Base-by-base conservation (phyloP, 805 yeast genomes). In the Kuraishia floccosa region DNA sequence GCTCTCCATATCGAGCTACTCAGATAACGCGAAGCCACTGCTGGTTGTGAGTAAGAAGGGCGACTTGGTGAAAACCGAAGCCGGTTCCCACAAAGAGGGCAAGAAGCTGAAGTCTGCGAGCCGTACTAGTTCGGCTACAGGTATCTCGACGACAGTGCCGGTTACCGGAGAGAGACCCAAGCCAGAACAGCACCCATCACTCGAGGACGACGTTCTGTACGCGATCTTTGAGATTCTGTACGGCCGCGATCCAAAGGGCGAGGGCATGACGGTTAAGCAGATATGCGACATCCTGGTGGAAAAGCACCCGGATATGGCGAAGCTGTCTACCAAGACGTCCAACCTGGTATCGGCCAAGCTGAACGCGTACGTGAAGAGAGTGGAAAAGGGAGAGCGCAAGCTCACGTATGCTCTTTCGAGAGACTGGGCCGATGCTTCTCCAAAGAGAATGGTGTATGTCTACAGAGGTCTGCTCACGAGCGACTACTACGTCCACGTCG, bases 341-440 rank as follows among this genome's bases (percentile, higher is more conserved):
- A 82, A 82, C 48, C 54, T 82, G 41, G 87, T 82, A 2, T 71
- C 82, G 41, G 94, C 94, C 13, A 82, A 82, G 49, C 59, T 82
- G 42, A 82, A 82, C 49, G 91, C 91, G 13, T 82, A 82, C 47
- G 91, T 82, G 28, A 82, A 82, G 49, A 69, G 87, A 44, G 81
- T 82, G 19, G 93, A 82, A 49, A 81, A 81, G 47, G 91, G 91
- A 40, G 93, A 82, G 49, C 64, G 73, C 38, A 66, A 72, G 26
- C 62, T 82, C 44, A 68, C 68, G 35, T 82, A 82, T 51, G 84
- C 89, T 13, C 56, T 82, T 26, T 76, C 85, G 1, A 70, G 94
- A 56, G 91, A 82, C 52, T 82, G 94, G 94, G 89, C 93, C 3
- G 89, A 81, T 51, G 85, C 89, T 12, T 75, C 85, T 2, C 94